A percentile compares a stretch with the other conserved stretches of the same genome.
Evolutionary conservation across 495 filamentous ascomycete genomes (phyloP).

Genomic region (Aspergillus saccharolyticus): DNA sequence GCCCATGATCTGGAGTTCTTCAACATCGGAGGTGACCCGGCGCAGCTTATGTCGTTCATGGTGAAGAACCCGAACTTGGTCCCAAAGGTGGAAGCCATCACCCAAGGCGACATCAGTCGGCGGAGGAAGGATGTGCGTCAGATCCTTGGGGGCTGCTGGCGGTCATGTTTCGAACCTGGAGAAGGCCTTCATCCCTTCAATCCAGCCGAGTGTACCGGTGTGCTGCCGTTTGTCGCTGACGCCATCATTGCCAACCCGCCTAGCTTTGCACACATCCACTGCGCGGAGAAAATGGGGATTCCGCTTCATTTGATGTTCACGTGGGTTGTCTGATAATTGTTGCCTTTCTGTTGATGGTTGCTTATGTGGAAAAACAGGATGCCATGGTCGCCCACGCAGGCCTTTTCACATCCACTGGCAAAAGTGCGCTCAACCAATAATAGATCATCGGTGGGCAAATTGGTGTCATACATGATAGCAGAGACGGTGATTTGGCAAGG

Average conservation of each 20-base stretch:
- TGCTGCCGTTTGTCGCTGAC: conserved; percentile 67
- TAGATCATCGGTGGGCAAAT: conserved; percentile 58
- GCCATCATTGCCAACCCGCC: conserved; percentile 83
- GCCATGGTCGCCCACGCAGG: conserved; percentile 52
- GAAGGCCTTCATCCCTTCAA: conserved; percentile 50
- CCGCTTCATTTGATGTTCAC: conserved; percentile 83
- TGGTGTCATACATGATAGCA: conserved; percentile 66
- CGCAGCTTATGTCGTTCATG: conserved; percentile 82
- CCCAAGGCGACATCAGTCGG: conserved; percentile 61
- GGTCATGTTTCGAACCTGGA: conserved; percentile 62
- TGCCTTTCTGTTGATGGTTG: neutral
- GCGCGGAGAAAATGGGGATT: conserved; percentile 74
- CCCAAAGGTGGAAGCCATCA: conserved; percentile 61
- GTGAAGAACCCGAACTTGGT: conserved; percentile 79
- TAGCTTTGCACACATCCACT: conserved; percentile 75
- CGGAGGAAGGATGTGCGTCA: conserved; percentile 60
- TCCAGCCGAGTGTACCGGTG: conserved; percentile 25
- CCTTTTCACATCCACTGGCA: conserved; percentile 51
- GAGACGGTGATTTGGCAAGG: conserved; percentile 82
- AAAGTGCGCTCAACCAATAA: conserved; percentile 50
- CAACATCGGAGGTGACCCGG: conserved; percentile 73
- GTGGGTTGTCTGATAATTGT: conserved; percentile 28
- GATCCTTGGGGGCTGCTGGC: conserved; percentile 73
- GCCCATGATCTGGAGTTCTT: conserved; percentile 76
- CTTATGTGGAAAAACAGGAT: conserved; percentile 39